These are phyloP conservation scores for Curvularia sp. DNA, from an alignment of 2,329 filamentous ascomycete species.

Conservation along the genomic window DNA sequence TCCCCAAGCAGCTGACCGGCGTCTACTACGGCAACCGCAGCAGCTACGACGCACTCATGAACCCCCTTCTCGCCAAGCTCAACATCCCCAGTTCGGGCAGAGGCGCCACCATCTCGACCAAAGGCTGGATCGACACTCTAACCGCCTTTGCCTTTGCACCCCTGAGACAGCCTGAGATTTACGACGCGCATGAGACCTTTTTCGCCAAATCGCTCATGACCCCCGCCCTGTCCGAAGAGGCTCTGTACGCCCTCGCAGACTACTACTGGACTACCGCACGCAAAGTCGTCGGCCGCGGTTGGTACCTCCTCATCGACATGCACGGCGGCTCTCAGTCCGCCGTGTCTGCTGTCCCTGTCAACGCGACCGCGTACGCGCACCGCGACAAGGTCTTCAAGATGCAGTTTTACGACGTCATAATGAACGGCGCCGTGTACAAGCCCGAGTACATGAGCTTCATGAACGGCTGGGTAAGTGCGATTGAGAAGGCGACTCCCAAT, in stretches of 20 bases:
- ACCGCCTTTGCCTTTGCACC: constrained; percentile 31
- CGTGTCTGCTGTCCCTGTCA: constrained; percentile 10
- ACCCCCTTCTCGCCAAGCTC: constrained; percentile 32
- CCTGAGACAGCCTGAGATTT: constrained; percentile 28
- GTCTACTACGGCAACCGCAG: constrained; percentile 38
- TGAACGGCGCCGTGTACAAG: constrained; percentile 37
- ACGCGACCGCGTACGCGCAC: constrained; percentile 36
- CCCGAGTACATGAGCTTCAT: constrained; percentile 47
- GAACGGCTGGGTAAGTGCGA: constrained; percentile 49
- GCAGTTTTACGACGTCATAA: constrained; percentile 35
- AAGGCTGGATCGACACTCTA: constrained; percentile 33
- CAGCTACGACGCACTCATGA: constrained; percentile 35
- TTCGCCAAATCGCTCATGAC: constrained; percentile 42
- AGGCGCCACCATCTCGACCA: constrained; percentile 5
- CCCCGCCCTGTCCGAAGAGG: constrained; percentile 23
- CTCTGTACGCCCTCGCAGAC: constrained; percentile 29
- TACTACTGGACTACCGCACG: constrained; percentile 37
- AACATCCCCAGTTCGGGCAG: constrained; percentile 13
- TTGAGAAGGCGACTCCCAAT: constrained; percentile 32
- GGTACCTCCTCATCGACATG: constrained; percentile 41
- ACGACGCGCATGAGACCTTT: constrained; percentile 40
- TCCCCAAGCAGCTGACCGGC: constrained; percentile 29
- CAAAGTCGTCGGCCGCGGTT: constrained; percentile 18
- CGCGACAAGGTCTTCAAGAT: constrained; percentile 40
- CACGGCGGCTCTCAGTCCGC: constrained; percentile 34